A percentile compares a stretch with the other conserved stretches of the same genome.
Conservation (phyloP, 306 rosid species). For the Pyrus betulifolia region DNA sequence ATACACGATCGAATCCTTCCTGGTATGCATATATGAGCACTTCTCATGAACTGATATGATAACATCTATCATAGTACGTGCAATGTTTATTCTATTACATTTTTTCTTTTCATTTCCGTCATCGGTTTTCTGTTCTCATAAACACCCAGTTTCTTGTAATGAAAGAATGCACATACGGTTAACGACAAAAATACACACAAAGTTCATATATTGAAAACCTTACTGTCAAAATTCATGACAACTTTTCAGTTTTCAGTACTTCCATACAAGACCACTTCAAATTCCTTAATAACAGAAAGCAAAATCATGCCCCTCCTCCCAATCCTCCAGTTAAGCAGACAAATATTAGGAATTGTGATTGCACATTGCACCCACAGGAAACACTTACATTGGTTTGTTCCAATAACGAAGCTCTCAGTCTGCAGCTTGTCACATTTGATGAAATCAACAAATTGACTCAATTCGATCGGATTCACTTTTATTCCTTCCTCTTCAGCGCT, state of each 20-base stretch:
- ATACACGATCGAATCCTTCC: background rate
- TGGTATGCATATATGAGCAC: conserved; percentile 15
- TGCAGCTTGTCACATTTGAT: conserved; percentile 44
- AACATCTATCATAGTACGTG: conserved; percentile 50
- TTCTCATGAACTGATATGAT: conserved; percentile 72
- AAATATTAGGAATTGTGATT: background rate
- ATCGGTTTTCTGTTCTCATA: background rate
- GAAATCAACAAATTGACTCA: conserved; percentile 40
- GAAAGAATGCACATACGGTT: background rate
- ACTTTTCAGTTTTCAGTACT: background rate
- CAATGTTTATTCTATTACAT: background rate
- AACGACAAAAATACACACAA: background rate
- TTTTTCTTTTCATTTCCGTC: background rate
- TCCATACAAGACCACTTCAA: background rate
- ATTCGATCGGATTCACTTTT: conserved; percentile 36
- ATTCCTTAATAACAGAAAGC: background rate
- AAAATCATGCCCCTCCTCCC: background rate
- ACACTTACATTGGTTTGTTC: conserved; percentile 45
- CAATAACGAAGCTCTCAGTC: conserved; percentile 50
- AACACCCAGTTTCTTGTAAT: background rate
- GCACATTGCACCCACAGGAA: background rate
- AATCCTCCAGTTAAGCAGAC: background rate
- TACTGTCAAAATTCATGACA: background rate
- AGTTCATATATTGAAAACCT: background rate
- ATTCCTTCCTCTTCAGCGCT: conserved; percentile 71